Evolutionary conservation across 441 rosid genomes (phyloP), one percentile per base, ranked within the genome.

Genomic region (Euphorbia schlechtendalii): DNA sequence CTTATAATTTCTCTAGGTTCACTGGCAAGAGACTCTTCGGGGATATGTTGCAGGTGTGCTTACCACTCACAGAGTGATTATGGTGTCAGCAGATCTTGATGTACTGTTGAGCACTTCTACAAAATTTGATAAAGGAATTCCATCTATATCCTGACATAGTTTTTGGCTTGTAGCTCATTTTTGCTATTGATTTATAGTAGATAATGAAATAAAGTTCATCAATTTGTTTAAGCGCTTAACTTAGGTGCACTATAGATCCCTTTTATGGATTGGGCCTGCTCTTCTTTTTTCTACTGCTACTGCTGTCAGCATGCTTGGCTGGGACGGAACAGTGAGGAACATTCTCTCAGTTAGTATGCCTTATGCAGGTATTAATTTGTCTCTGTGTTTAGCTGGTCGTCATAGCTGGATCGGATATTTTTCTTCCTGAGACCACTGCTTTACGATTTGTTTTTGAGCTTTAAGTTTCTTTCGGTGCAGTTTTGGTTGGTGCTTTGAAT

Each of bases 181-280:
- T 41, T 28, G 30, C 21, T 61, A 2, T 61, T 72, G n/a, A 28
- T 58, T 7, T 22, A 38, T 60, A 49, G 28, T 56, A 53, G 27
- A 49, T 53, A 69, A 55, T 61, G 32, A 12, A 64, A 60, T 57
- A 68, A 41, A 52, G 72, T 22, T 72, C 59, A 45, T 53, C 58
- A 66, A 73, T 53, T 73, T 75, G 77, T 70, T 73, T 60, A 67
- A 70, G 55, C 34, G 69, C 96, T 95, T 89, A 85, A 89, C 92
- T 65, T 66, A 32, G 71, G 73, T 48, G 55, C 76, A 89, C 97
- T 88, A 79, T 65, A 92, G 97, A 89, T 92, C 98, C 73, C 88
- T 92, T 76, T 74, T 95, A 69, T 95, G 99, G 99, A 81, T 89
- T 80, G 99, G 99, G 54, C 97, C 99, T 65, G 97, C 98, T 56